Evolutionary conservation across 371 early-diverging fungal species (phyloP).

Genomic region (Fennellomyces sp.): DNA sequence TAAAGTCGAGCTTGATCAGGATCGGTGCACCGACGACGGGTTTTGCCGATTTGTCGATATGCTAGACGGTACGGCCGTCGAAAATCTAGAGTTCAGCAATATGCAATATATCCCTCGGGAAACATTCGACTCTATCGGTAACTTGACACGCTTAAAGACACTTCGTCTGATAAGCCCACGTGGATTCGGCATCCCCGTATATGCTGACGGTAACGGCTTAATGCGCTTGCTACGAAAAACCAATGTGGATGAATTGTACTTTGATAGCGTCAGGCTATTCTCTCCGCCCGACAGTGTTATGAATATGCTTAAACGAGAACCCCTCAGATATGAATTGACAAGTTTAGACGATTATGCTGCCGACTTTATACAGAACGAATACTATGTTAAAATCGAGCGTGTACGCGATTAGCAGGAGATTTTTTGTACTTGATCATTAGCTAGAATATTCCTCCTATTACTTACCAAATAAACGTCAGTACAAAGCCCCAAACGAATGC

Average conservation of each 20-base stretch:
- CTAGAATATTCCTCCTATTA: too few species aligned
- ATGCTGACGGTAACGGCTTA: background rate
- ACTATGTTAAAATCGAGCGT: too few species aligned
- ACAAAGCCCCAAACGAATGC: too few species aligned
- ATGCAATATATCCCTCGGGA: background rate
- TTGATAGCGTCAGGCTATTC: background rate
- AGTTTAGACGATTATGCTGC: background rate
- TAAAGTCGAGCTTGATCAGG: background rate
- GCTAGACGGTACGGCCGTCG: background rate
- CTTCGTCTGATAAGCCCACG: background rate
- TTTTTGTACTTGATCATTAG: too few species aligned
- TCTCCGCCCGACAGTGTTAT: background rate
- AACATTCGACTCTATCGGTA: background rate
- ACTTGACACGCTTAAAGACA: background rate
- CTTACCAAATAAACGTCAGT: too few species aligned
- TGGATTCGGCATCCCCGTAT: background rate
- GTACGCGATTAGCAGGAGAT: too few species aligned
- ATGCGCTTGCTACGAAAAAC: background rate
- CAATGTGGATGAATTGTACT: background rate
- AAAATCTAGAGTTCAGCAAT: background rate
- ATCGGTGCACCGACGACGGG: background rate
- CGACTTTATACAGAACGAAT: background rate
- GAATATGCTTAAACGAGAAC: background rate
- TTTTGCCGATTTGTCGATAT: background rate
- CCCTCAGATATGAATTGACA: background rate